phyloP scores from a whole-genome alignment of 176 grass and related monocot species.

The Musa acuminata region DNA sequence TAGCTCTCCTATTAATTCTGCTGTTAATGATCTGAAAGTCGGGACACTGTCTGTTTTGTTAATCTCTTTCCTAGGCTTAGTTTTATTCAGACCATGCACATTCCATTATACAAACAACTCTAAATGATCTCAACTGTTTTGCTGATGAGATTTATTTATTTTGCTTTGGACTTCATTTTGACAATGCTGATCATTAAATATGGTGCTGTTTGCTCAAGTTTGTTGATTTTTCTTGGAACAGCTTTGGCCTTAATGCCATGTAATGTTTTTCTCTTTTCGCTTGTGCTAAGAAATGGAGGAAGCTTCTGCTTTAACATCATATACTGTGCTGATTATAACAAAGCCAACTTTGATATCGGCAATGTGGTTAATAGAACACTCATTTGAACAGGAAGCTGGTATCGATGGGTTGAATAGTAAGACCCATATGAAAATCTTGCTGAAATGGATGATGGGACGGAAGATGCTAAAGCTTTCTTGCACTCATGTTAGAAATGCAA shows the following conservation, averaged over 20 bases:
- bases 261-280: background rate
- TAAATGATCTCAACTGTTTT: background rate
- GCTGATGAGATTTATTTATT: background rate
- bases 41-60: no score
- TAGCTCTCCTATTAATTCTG: no score
- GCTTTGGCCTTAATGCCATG: background rate
- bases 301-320: background rate
- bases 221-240: background rate
- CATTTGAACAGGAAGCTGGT: slow-evolving; percentile 34
- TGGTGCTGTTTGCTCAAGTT: background rate
- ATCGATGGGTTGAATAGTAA: slow-evolving; percentile 62
- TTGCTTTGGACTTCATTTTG: background rate
- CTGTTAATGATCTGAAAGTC: no score
- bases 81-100: background rate
- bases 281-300: background rate
- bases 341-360: background rate
- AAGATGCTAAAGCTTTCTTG: slow-evolving; percentile 46
- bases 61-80: no score
- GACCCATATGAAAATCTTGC: slow-evolving; percentile 75
- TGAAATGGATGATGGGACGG: slow-evolving; percentile 76
- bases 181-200: background rate
- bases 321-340: background rate
- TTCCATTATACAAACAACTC: background rate
- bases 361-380: background rate
- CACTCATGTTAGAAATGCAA: slow-evolving; percentile 31